These are phyloP conservation scores for Fomitiporia mediterranea DNA, from an alignment of 1,284 basidiomycete genomes.

Conservation along the genomic window DNA sequence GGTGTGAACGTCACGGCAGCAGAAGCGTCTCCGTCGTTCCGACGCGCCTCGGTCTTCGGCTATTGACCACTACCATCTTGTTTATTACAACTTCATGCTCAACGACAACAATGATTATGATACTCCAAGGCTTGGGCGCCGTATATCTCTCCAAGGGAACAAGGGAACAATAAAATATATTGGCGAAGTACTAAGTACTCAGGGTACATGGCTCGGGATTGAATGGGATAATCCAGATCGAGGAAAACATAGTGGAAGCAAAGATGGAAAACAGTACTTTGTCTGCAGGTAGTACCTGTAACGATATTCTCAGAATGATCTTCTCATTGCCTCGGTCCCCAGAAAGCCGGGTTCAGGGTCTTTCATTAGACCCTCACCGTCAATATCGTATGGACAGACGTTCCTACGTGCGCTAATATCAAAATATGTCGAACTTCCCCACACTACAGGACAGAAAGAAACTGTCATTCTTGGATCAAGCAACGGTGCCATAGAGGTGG, in stretches of 20 bases:
- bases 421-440: slow-evolving; percentile 69
- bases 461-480: slow-evolving; percentile 77
- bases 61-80: background rate
- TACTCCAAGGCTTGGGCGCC: slow-evolving; percentile 8
- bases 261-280: slow-evolving; percentile 80
- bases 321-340: slow-evolving; percentile 20
- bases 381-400: slow-evolving; percentile 56
- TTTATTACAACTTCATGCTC: background rate
- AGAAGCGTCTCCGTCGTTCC: background rate
- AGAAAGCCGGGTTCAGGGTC: slow-evolving; percentile 60
- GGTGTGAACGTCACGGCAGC: background rate
- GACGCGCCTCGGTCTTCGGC: background rate
- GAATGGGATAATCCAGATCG: slow-evolving; percentile 88
- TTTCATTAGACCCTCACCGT: slow-evolving; percentile 64
- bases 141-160: slow-evolving; percentile 32
- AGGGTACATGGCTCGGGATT: slow-evolving; percentile 83
- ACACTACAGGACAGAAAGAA: slow-evolving; percentile 49
- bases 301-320: slow-evolving; percentile 29
- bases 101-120: background rate
- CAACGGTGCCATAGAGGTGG: slow-evolving; percentile 76
- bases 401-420: slow-evolving; percentile 72
- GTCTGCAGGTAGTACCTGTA: slow-evolving; percentile 70
- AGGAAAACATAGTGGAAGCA: slow-evolving; percentile 85
- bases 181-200: slow-evolving; percentile 61
- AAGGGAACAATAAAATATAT: slow-evolving; percentile 69